Conservation (phyloP, 2,329 filamentous ascomycete species). For the Penicillium sumatraense region DNA sequence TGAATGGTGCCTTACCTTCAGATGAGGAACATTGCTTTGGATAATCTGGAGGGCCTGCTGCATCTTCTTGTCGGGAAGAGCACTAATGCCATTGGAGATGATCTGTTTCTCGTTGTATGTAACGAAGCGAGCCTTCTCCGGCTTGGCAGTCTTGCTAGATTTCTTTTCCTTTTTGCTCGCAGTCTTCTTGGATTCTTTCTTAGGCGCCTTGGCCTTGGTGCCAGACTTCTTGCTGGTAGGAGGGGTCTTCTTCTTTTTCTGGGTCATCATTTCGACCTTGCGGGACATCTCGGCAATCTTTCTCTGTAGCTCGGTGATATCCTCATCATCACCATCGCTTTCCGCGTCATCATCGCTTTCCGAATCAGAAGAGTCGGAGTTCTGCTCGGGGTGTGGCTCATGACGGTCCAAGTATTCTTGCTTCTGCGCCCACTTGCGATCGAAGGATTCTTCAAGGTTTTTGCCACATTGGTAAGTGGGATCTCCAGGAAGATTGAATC, state of each 20-base stretch:
- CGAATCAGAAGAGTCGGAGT: constrained; percentile 68
- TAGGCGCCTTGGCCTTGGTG: constrained; percentile 43
- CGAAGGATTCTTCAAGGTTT: constrained; percentile 75
- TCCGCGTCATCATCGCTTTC: constrained; percentile 75
- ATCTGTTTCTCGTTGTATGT: constrained; percentile 84
- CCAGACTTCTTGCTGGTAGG: constrained; percentile 54
- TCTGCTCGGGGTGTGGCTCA: constrained; percentile 67
- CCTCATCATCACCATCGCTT: constrained; percentile 65
- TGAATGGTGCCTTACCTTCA: constrained; percentile 59
- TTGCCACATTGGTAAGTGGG: constrained; percentile 74
- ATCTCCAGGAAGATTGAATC: constrained; percentile 84
- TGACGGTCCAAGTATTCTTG: constrained; percentile 79
- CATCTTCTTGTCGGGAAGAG: constrained; percentile 77
- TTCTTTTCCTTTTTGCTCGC: constrained; percentile 60
- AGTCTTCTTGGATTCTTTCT: constrained; percentile 52
- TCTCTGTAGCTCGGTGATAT: constrained; percentile 69
- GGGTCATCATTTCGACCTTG: constrained; percentile 59
- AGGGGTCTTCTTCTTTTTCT: constrained; percentile 65
- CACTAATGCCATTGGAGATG: constrained; percentile 83
- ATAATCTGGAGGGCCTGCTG: constrained; percentile 86
- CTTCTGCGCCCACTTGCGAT: constrained; percentile 76
- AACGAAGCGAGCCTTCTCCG: constrained; percentile 66
- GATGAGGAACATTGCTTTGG: constrained; percentile 76
- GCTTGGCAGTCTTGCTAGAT: constrained; percentile 43
- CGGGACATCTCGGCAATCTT: constrained; percentile 77